Percentiles rank a stretch among this genome's conserved stretches.
Evolutionary conservation across 164 flowering plant species (phyloP).

Genomic region (Buxus sempervirens): DNA sequence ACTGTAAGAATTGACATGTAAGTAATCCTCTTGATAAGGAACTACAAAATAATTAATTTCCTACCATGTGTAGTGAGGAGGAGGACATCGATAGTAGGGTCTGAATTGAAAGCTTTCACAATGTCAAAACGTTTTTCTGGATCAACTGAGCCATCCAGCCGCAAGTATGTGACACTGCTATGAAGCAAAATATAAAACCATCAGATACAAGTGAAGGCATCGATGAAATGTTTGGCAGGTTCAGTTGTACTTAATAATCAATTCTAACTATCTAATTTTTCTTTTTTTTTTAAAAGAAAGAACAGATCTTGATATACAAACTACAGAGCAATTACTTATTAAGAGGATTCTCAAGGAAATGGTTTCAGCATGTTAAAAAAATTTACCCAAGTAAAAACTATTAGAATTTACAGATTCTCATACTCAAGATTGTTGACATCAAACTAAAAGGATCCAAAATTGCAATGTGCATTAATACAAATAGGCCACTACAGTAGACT

Average conservation of each 20-base stretch:
- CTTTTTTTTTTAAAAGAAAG: no score
- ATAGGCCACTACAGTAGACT: no score
- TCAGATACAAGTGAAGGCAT: constrained; percentile 4
- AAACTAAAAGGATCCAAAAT: no score
- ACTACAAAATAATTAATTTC: constrained; percentile 2
- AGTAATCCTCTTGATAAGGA: constrained; percentile 4
- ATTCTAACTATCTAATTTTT: no score
- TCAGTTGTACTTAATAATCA: background rate
- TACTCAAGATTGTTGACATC: no score
- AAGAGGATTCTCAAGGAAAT: no score
- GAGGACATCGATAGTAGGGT: constrained; percentile 93
- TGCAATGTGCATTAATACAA: no score
- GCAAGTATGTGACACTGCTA: constrained; percentile 83
- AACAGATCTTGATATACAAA: no score
- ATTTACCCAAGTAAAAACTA: no score
- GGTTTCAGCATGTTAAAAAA: no score
- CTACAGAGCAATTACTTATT: no score
- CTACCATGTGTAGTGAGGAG: constrained; percentile 97
- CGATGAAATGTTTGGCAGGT: background rate
- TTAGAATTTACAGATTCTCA: no score
- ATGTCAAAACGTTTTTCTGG: constrained; percentile 94
- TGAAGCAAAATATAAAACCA: constrained; percentile 9
- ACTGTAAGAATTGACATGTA: constrained; percentile 42
- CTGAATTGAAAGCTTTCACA: constrained; percentile 95
- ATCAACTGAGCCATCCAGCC: constrained; percentile 95